phyloP scores from a whole-genome alignment of 2,329 filamentous ascomycete species.

The Fusarium devonianum region DNA sequence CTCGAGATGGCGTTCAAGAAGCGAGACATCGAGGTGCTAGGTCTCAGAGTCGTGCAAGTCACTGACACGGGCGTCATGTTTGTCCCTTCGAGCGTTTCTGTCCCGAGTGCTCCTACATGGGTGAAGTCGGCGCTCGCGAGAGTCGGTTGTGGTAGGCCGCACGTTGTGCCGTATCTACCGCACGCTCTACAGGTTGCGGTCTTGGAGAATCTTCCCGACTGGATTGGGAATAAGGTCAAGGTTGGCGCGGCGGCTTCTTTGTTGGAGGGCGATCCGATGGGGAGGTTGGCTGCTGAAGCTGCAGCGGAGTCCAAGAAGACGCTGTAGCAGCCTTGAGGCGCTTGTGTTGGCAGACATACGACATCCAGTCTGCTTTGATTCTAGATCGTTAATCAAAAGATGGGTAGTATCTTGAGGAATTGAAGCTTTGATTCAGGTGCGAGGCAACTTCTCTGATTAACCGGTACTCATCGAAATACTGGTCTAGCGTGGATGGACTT shows the following conservation, averaged over 20 bases:
- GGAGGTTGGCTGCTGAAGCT: not conserved
- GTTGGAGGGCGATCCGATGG: not conserved
- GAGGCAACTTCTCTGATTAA: too few relatives aligned
- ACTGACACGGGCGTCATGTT: not conserved
- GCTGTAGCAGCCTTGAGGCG: too few relatives aligned
- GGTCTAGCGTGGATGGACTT: too few relatives aligned
- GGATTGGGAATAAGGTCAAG: not conserved
- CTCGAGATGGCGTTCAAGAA: not conserved
- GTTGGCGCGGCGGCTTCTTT: not conserved
- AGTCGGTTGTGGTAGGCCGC: constrained; percentile 3
- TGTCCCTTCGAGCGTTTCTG: not conserved
- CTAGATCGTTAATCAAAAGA: too few relatives aligned
- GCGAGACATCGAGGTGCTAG: constrained; percentile 4
- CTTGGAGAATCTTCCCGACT: not conserved
- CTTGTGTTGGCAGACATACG: too few relatives aligned
- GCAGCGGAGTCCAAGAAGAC: not conserved
- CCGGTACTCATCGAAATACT: too few relatives aligned
- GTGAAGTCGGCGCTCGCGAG: constrained; percentile 2
- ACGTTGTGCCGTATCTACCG: constrained; percentile 5
- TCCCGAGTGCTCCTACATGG: not conserved
- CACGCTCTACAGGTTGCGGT: constrained; percentile 1
- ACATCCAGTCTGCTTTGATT: too few relatives aligned
- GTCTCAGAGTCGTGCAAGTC: not conserved
- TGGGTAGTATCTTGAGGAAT: too few relatives aligned
- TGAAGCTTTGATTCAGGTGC: too few relatives aligned